Evolutionary conservation across 768 basidiomycete species (phyloP), one percentile per base, ranked within the genome.

Genomic region (Mycena rebaudengoi): DNA sequence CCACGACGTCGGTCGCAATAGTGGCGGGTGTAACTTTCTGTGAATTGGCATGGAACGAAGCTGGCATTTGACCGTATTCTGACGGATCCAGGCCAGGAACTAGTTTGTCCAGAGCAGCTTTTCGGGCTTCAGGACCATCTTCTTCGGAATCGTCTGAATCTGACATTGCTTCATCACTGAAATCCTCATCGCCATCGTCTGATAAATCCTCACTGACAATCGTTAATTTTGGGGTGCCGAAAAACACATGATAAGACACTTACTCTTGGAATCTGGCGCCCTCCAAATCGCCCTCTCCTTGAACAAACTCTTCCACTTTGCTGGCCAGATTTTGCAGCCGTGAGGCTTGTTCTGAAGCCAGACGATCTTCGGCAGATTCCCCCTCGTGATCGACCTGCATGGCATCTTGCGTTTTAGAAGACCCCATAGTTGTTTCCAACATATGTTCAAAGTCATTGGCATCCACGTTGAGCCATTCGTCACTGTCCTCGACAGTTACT

Each of bases 221-320:
- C 59, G 26, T 64, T 10, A 64, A 45, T 30, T 39, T 65, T 45
- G 30, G 20, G 12, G 7, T 13, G 14, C 12, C 46, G 30, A 29
- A 46, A 25, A 26, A n/a, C 28, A 43, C 28, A 53, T 56, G 33
- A 56, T 55, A 48, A 44, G 41, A 14, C 18, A 81, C 91, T 71
- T 77, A 99, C 96, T 98, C 97, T 55, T 90, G 88, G 71, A 99
- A 97, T 65, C 83, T 78, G 0, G 95, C 98, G 4, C 98, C 98
- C 65, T 94, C 91, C 10, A 98, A 63, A 62, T 93, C 91, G 2
- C 98, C 98, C 72, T 96, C 79, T 3, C 92, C 95, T 68, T 95
- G 89, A 2, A 99, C 89, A 72, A 99, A 99, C n/a, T 81, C 80
- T 69, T 93, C 91, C 1, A 99, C 94, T 73, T 94, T 93, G 62